Percentiles rank a stretch among this genome's conserved stretches.
These are phyloP conservation scores for Hypoxylon crocopeplum DNA, from an alignment of 495 filamentous ascomycete species.

Conservation along the genomic window DNA sequence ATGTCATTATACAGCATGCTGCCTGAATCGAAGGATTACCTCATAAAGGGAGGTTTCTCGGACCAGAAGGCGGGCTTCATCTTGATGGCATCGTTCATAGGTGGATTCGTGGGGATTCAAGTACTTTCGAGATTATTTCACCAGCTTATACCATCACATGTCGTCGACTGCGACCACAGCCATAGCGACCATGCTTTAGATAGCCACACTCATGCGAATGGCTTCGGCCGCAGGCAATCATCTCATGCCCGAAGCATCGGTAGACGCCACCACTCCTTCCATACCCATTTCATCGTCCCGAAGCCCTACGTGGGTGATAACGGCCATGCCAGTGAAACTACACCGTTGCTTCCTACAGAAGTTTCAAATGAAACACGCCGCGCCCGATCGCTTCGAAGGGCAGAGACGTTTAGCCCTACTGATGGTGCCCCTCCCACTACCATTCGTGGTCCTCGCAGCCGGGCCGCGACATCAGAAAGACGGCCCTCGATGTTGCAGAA, in stretches of 20 bases:
- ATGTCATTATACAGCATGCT: constrained; percentile 95
- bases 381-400: constrained; percentile 21
- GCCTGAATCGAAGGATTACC: constrained; percentile 78
- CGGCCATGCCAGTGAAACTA: constrained; percentile 40
- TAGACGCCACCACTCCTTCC: constrained; percentile 11
- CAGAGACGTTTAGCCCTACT: constrained; percentile 31
- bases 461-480: constrained; percentile 38
- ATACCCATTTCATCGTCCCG: constrained; percentile 11
- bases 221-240: constrained; percentile 34
- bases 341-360: constrained; percentile 43
- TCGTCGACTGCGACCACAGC: constrained; percentile 89
- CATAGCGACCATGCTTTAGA: constrained; percentile 63
- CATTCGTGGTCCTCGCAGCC: constrained; percentile 11
- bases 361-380: constrained; percentile 8
- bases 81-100: constrained; percentile 78
- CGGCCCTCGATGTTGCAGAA: constrained; percentile 57
- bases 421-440: background rate
- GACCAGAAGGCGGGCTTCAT: constrained; percentile 71
- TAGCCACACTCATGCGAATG: constrained; percentile 39
- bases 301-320: constrained; percentile 29
- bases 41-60: constrained; percentile 69
- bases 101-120: constrained; percentile 84
- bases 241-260: constrained; percentile 33
- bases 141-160: constrained; percentile 84
- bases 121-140: constrained; percentile 81